Conservation (phyloP, 306 rosid species). For the Fragaria nilgerrensis region DNA sequence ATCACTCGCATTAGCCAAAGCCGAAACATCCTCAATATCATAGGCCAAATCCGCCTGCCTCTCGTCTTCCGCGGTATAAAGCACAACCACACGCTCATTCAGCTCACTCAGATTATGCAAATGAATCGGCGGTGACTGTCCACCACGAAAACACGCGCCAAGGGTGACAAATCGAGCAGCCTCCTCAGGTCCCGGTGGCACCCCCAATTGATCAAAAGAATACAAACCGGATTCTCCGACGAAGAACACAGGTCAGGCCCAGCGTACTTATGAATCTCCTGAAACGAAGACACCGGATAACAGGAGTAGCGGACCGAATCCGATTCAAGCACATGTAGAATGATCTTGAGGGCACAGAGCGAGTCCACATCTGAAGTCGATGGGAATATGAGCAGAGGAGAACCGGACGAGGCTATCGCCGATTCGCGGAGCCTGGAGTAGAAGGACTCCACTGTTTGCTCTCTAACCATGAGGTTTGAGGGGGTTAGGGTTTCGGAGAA, state of each 20-base stretch:
- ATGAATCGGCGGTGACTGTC: conserved; percentile 94
- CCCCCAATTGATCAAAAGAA: conserved; percentile 88
- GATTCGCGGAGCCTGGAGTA: conserved; percentile 63
- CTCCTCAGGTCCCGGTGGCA: conserved; percentile 64
- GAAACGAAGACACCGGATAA: conserved; percentile 84
- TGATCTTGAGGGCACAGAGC: conserved; percentile 71
- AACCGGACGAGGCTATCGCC: conserved; percentile 41
- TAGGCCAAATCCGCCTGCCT: conserved; percentile 74
- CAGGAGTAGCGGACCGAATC: conserved; percentile 76
- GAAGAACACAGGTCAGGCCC: conserved; percentile 40
- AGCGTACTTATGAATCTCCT: conserved; percentile 59
- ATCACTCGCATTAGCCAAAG: conserved; percentile 64
- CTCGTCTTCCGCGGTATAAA: conserved; percentile 75
- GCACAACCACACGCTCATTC: conserved; percentile 70
- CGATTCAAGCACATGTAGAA: conserved; percentile 72
- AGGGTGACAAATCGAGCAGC: conserved; percentile 42
- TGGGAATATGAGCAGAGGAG: conserved; percentile 79
- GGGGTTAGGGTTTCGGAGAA: neutral
- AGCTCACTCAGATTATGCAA: conserved; percentile 68
- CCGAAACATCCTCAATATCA: conserved; percentile 61
- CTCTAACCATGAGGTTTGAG: conserved; percentile 57
- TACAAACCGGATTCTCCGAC: conserved; percentile 36
- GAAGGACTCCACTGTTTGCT: conserved; percentile 60
- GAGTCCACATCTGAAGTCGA: conserved; percentile 94
- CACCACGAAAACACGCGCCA: conserved; percentile 62